Evolutionary conservation across 2,329 filamentous ascomycete species (phyloP).

Genomic region (Dothistroma septosporum): DNA sequence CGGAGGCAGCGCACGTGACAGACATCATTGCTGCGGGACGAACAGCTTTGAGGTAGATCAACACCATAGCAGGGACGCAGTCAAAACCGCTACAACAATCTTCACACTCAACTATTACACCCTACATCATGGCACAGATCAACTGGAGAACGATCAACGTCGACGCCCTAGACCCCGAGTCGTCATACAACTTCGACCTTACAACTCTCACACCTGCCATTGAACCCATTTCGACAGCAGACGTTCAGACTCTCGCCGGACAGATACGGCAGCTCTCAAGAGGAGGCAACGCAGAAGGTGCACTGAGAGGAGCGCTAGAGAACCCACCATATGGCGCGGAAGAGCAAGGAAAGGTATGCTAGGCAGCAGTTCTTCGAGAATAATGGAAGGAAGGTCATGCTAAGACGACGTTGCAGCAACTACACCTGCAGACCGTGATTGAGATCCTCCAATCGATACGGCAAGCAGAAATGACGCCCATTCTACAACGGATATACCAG

Average conservation of each 20-base stretch:
- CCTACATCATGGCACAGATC: constrained; percentile 44
- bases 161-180: constrained; percentile 85
- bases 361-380: constrained; percentile 10
- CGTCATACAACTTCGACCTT: constrained; percentile 84
- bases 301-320: constrained; percentile 77
- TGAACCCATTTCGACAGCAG: constrained; percentile 68
- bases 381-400: neutral
- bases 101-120: constrained; percentile 4
- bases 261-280: constrained; percentile 85
- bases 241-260: constrained; percentile 70
- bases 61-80: neutral
- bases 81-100: neutral
- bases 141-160: constrained; percentile 90
- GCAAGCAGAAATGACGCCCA: constrained; percentile 88
- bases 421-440: constrained; percentile 80
- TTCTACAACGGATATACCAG: constrained; percentile 75
- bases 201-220: constrained; percentile 74
- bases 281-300: constrained; percentile 82
- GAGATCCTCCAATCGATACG: constrained; percentile 96
- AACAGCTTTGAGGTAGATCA: neutral
- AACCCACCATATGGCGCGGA: constrained; percentile 68
- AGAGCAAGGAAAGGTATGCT: constrained; percentile 49
- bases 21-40: neutral
- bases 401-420: constrained; percentile 54
- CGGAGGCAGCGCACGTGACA: neutral